Evolutionary conservation across 495 filamentous ascomycete species (phyloP).

Genomic region (Penicillium malachiteum): DNA sequence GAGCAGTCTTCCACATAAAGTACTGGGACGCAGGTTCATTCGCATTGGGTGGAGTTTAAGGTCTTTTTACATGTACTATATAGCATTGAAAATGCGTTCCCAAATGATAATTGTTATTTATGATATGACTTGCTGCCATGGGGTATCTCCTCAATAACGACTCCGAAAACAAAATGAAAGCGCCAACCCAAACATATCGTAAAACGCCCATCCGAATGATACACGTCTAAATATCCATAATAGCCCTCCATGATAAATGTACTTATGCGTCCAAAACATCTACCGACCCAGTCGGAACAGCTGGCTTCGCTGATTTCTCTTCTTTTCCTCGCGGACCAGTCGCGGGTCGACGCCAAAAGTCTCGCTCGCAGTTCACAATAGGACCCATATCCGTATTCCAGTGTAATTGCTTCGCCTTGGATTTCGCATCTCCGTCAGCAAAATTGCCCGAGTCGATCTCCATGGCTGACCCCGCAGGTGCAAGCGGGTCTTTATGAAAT

Average conservation of each 20-base stretch:
- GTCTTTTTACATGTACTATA: conserved; percentile 4
- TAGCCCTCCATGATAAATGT: neutral
- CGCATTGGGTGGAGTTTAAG: conserved; percentile 32
- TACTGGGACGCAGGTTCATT: neutral
- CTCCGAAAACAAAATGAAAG: conserved; percentile 20
- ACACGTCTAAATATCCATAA: neutral
- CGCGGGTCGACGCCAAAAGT: conserved; percentile 39
- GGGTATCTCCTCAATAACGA: conserved; percentile 42
- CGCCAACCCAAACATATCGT: conserved; percentile 21
- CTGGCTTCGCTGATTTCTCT: conserved; percentile 25
- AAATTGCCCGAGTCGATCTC: conserved; percentile 34
- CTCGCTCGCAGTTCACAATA: conserved; percentile 49
- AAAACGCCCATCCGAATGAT: conserved; percentile 3
- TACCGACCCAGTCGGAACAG: conserved; percentile 24
- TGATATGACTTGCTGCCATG: conserved; percentile 18
- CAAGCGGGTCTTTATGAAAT: conserved; percentile 20
- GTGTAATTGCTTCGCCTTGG: conserved; percentile 22
- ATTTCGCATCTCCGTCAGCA: conserved; percentile 28
- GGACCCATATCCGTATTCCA: conserved; percentile 44
- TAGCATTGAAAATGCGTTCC: conserved; percentile 1
- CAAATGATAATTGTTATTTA: conserved; percentile 13
- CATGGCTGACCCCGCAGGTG: conserved; percentile 17
- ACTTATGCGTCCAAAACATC: conserved; percentile 32
- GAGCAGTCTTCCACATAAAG: conserved; percentile 1
- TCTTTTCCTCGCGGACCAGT: conserved; percentile 27